Evolutionary conservation across 2,329 filamentous ascomycete genomes (phyloP), one percentile per base, ranked within the genome.

Genomic region (Colletotrichum costaricense): DNA sequence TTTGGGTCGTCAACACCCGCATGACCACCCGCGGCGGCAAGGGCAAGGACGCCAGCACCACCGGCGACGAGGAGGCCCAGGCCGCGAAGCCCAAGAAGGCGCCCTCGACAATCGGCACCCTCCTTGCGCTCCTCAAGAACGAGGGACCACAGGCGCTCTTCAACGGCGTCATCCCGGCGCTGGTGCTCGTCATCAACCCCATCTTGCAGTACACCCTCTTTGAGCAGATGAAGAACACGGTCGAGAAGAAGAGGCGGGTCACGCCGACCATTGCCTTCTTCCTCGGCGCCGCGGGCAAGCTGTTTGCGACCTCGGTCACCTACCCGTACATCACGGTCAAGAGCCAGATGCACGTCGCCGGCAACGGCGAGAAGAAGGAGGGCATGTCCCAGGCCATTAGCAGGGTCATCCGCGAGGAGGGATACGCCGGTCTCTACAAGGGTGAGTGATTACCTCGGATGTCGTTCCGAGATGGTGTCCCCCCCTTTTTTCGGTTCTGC

Each of bases 281-380:
- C 80, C 88, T 99, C 3, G 97, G 97, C 75, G 97, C 97, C 2
- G 81, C 98, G 38, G 95, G 97, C 83, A 99, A 99, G 89, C 88
- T 99, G 76, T 92, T 98, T 74, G 97, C 97, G 28, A 99, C 97
- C 3, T 92, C 89, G 74, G 94, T 98, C 79, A 99, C 97, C 6
- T 99, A 99, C 83, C 97, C 97, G 12, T 99, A 99, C 82, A 98
- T 99, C 82, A 99, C 97, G 5, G 93, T 99, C 79, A 99, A 99
- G 92, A 97, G 95, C 84, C 91, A 95, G 81, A 98, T 98, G 91
- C 97, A 99, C 82, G 95, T 99, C 74, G 95, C 95, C 33, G 92
- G 89, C 75, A 91, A 91, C 79, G 92, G 91, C 75, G 89, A 90
- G n/a, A 92, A 91, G 76, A 93, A 93, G 84, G 93, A 97, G 84